Evolutionary conservation across 129 eudicot genomes (phyloP).

Genomic region (Sambucus nigra): DNA sequence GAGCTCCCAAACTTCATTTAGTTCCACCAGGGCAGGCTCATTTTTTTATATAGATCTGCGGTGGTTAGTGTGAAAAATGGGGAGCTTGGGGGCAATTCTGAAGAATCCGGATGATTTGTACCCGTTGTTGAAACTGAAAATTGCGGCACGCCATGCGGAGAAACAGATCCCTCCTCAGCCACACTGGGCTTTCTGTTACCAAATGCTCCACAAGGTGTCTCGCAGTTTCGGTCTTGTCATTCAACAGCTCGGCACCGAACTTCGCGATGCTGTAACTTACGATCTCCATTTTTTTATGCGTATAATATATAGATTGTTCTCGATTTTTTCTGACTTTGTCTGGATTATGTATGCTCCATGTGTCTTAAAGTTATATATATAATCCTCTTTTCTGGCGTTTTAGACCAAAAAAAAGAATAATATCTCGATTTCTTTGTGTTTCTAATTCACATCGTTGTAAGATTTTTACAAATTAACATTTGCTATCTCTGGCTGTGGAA

Average conservation of each 20-base stretch:
- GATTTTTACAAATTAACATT: too few species aligned
- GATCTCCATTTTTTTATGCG: too few species aligned
- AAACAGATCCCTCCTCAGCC: constrained; percentile 93
- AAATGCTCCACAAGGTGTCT: constrained; percentile 92
- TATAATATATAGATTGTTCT: too few species aligned
- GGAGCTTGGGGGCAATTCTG: constrained; percentile 66
- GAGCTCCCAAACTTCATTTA: background rate
- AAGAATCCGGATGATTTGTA: constrained; percentile 81
- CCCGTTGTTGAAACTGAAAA: constrained; percentile 72
- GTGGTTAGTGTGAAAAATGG: constrained; percentile 29
- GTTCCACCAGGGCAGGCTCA: background rate
- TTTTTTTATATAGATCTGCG: constrained; percentile 3
- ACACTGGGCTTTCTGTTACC: constrained; percentile 91
- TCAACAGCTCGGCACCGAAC: constrained; percentile 82
- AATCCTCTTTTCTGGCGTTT: too few species aligned
- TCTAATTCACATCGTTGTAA: background rate
- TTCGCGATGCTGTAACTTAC: constrained; percentile 75
- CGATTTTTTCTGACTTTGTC: background rate
- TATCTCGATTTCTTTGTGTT: background rate
- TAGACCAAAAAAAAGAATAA: too few species aligned
- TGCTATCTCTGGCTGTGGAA: too few species aligned
- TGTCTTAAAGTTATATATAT: too few species aligned
- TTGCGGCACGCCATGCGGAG: constrained; percentile 65
- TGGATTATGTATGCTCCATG: too few species aligned
- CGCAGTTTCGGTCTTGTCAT: constrained; percentile 89